phyloP scores from a whole-genome alignment of 306 rosid species.

The Acmispon strigosus region DNA sequence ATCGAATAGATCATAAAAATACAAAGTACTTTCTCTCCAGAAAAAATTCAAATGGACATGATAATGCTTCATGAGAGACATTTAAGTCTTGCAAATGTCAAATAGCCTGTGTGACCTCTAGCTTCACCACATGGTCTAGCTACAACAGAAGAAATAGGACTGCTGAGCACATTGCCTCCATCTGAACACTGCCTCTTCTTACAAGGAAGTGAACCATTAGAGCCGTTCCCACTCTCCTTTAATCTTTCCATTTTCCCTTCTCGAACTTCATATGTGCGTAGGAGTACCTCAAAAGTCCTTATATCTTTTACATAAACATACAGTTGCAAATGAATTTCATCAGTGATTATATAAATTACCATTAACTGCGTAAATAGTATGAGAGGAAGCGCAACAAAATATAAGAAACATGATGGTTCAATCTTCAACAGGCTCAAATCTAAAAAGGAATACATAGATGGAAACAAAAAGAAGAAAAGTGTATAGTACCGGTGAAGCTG shows the following conservation, averaged over 20 bases:
- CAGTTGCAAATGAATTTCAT: background rate
- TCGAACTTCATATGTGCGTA: slow-evolving; percentile 59
- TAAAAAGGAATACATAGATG: background rate
- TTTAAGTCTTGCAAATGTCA: slow-evolving; percentile 8
- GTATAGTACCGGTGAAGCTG: background rate
- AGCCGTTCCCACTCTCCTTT: slow-evolving; percentile 13
- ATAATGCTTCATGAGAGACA: background rate
- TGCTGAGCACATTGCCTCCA: background rate
- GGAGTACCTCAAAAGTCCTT: slow-evolving; percentile 75
- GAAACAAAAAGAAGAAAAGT: background rate
- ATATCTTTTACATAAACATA: slow-evolving; percentile 27
- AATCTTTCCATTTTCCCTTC: slow-evolving; percentile 40
- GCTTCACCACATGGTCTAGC: background rate
- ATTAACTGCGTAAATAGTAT: background rate
- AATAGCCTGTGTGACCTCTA: slow-evolving; percentile 8
- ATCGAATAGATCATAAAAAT: too few relatives aligned
- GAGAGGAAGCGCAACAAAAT: background rate
- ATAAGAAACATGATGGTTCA: background rate
- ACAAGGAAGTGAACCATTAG: slow-evolving; percentile 42
- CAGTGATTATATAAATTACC: background rate
- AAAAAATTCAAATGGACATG: too few relatives aligned
- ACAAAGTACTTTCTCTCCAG: background rate
- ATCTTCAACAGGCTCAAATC: background rate
- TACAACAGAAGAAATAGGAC: background rate
- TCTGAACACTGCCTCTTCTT: slow-evolving; percentile 53